Base-by-base conservation (phyloP, 139 green algal genomes). In the Marvania coccoides region DNA sequence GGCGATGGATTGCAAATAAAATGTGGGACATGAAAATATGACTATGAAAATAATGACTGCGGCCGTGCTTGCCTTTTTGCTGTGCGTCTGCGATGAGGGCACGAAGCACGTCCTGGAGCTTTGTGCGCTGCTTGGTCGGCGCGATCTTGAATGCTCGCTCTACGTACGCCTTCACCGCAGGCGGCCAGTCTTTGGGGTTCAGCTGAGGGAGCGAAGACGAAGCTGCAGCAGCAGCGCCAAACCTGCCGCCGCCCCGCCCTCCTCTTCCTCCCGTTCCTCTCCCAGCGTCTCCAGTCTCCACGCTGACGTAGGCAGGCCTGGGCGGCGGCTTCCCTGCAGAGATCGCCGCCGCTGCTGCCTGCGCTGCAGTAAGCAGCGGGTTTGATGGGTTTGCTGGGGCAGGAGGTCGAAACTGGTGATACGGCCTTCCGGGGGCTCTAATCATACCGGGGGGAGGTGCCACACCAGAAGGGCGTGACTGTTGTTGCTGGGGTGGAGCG, bases 161-260 rank as follows among this genome's bases (percentile, higher is more conserved):
- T 1, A 85, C 75, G 19, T 80, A 85, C 0, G 45, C 34, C n/a
- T 65, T 64, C 26, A 85, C 47, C 2, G 65, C 65, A 0, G 61
- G 58, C 24, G 78, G 78, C 76, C 76, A 85, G 14, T 63, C 23
- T 39, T 74, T 61, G 6, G 54, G n/a, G n/a, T 19, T 61, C 54
- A 61, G 23, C n/a, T 53, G 57, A 24, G 57, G n/a, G n/a, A n/a
- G n/a, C n/a, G n/a, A n/a, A n/a, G n/a, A n/a, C n/a, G n/a, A n/a
- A n/a, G n/a, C n/a, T n/a, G n/a, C n/a, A n/a, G n/a, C n/a, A n/a
- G n/a, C n/a, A n/a, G n/a, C n/a, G n/a, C n/a, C n/a, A n/a, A n/a
- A n/a, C n/a, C n/a, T 14, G 48, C 3, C 8, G 45, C 54, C 31
- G 54, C 40, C 37, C 39, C 29, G 4, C 4, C 7, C n/a, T n/a